These are phyloP conservation scores for Pseudogymnoascus sp. DNA, from an alignment of 2,329 filamentous ascomycete species.

Conservation along the genomic window DNA sequence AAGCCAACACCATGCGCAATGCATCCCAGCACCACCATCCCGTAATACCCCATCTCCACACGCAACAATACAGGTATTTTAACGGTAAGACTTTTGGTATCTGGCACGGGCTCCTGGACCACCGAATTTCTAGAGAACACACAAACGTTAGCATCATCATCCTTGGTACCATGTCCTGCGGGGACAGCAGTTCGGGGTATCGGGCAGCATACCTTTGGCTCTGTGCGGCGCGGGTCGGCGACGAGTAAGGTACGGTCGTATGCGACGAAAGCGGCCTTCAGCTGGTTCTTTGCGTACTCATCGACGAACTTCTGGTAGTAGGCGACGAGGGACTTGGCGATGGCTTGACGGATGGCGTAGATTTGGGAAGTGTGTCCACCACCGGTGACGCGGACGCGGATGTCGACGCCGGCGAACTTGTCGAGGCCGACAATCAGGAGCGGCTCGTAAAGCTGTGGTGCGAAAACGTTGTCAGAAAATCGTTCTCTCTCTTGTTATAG, in stretches of 20 bases:
- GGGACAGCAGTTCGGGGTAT: not conserved
- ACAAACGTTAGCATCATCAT: conserved; percentile 16
- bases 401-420: conserved; percentile 95
- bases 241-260: conserved; percentile 97
- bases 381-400: conserved; percentile 90
- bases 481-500: too few relatives aligned
- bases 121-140: conserved; percentile 45
- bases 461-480: too few relatives aligned
- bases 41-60: conserved; percentile 51
- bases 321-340: conserved; percentile 92
- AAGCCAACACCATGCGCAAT: conserved; percentile 29
- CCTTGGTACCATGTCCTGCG: not conserved
- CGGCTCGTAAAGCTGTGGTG: conserved; percentile 83
- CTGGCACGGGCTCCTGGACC: conserved; percentile 89
- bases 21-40: conserved; percentile 24
- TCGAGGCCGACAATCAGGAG: conserved; percentile 94
- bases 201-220: conserved; percentile 75
- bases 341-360: conserved; percentile 98
- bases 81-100: conserved; percentile 99
- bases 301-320: conserved; percentile 99
- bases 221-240: conserved; percentile 96
- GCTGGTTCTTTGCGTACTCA: conserved; percentile 99
- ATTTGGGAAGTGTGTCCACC: conserved; percentile 97
- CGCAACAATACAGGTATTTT: conserved; percentile 99
- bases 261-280: conserved; percentile 93